These are phyloP conservation scores for Chrysanthemum seticuspe DNA, from an alignment of 129 eudicot species.

Conservation along the genomic window DNA sequence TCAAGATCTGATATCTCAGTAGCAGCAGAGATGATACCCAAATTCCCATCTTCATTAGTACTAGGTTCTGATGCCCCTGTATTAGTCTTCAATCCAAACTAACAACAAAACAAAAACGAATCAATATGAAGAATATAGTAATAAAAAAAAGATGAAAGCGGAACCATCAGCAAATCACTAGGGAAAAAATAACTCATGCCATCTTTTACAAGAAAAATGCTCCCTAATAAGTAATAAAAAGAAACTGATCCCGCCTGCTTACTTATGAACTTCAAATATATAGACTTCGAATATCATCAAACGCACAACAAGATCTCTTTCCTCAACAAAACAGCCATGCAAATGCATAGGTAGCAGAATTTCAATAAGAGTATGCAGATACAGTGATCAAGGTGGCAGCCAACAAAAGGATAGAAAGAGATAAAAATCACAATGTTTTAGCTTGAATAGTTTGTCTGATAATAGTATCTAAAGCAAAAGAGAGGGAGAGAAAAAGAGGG, in stretches of 20 bases:
- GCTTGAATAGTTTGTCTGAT: too few relatives aligned
- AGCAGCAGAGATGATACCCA: slow-evolving; percentile 23
- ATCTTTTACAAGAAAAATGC: neutral
- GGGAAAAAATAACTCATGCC: neutral
- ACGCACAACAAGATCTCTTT: neutral
- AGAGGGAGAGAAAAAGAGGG: too few relatives aligned
- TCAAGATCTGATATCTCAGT: slow-evolving; percentile 73
- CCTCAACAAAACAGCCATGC: neutral
- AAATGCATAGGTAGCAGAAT: neutral
- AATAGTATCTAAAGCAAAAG: neutral
- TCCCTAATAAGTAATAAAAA: neutral
- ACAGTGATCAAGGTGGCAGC: neutral
- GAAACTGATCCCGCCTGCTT: neutral
- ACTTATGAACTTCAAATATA: neutral
- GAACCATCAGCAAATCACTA: neutral
- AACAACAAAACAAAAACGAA: neutral
- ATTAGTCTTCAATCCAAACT: slow-evolving; percentile 18
- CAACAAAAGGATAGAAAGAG: neutral
- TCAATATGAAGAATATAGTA: neutral
- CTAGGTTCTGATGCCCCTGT: slow-evolving; percentile 31
- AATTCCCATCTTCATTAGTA: slow-evolving; percentile 24
- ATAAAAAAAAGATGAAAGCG: neutral
- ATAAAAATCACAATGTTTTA: too few relatives aligned
- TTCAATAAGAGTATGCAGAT: neutral
- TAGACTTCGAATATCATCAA: neutral